Base-by-base conservation (phyloP, 805 yeast genomes). In the Kregervanrija pseudodelftensis region DNA sequence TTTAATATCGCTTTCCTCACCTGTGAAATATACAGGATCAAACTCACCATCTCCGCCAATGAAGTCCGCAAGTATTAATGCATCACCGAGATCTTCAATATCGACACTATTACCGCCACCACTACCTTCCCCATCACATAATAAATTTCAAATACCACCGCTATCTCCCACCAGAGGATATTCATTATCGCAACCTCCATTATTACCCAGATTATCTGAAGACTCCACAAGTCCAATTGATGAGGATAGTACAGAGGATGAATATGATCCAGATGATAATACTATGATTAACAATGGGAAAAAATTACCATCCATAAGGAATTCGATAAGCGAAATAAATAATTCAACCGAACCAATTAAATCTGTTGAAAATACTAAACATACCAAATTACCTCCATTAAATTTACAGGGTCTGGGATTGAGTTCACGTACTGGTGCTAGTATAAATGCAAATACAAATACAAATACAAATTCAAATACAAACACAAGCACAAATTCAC, bases 1-100 rank as follows among this genome's bases (percentile, higher is more conserved):
- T 16, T 63, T 77, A 42, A 77, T 77, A 70, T 73, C 79, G 34
- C 63, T 77, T 36, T 69, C 81, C 8, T 73, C 80, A 1, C 81
- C 82, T 8, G 58, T 57, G 11, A 65, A 61, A 33, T 50, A 47
- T 35, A 13, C 47, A 11, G 45, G 39, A 11, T 40, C 49, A 3
- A 44, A 33, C 1, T 45, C 53, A 3, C 44, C 48, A 12, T 45
- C 51, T 2, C 48, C 50, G 1, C 49, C 51, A 11, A 34, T 33
- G n/a, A 33, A 37, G 8, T 22, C 28, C 7, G 8, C 28, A 22
- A 22, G 28, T 22, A 22, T 22, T 7, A 22, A 22, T 22, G 7
- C 28, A 7, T 22, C 28, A 22, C 28, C 28, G 28, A 22, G 28
- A 7, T 22, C 28, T 22, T 22, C 28, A 13, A 35, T 40, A 14